phyloP scores from a whole-genome alignment of 257 asterid genomes.

The Scutellaria baicalensis region DNA sequence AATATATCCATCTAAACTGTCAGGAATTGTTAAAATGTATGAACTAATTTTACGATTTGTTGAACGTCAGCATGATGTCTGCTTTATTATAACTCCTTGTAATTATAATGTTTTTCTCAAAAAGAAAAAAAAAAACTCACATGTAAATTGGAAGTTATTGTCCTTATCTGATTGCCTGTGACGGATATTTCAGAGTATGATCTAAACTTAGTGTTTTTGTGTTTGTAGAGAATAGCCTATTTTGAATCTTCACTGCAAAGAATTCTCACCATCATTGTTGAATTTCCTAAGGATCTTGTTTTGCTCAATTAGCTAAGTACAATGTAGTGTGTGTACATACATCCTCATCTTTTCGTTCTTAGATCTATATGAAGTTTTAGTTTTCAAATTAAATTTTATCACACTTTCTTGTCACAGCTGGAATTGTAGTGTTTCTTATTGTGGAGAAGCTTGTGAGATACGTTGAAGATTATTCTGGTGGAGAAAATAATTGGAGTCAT shows the following conservation, averaged over 20 bases:
- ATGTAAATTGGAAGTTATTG: not conserved
- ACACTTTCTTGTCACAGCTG: conserved; percentile 61
- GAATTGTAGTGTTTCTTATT: conserved; percentile 77
- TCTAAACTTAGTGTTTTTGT: not conserved
- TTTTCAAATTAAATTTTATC: conserved; percentile 7
- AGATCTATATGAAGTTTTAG: not conserved
- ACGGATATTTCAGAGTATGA: not conserved
- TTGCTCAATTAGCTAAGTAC: not conserved
- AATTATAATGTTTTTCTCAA: no score
- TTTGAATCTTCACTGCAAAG: not conserved
- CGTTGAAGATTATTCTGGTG: conserved; percentile 74
- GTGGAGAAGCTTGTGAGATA: conserved; percentile 95
- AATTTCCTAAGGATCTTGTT: not conserved
- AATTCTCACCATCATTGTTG: not conserved
- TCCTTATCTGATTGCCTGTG: not conserved
- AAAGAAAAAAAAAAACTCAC: no score
- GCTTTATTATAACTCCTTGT: not conserved
- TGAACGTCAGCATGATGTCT: not conserved
- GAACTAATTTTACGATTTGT: not conserved
- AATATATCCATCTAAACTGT: not conserved
- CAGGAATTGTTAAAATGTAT: not conserved
- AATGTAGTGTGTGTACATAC: not conserved
- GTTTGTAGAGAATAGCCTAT: not conserved
- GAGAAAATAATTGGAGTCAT: conserved; percentile 39
- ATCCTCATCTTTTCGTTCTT: not conserved